Base-by-base conservation (phyloP, 441 rosid species). In the Gossypium laxum region DNA sequence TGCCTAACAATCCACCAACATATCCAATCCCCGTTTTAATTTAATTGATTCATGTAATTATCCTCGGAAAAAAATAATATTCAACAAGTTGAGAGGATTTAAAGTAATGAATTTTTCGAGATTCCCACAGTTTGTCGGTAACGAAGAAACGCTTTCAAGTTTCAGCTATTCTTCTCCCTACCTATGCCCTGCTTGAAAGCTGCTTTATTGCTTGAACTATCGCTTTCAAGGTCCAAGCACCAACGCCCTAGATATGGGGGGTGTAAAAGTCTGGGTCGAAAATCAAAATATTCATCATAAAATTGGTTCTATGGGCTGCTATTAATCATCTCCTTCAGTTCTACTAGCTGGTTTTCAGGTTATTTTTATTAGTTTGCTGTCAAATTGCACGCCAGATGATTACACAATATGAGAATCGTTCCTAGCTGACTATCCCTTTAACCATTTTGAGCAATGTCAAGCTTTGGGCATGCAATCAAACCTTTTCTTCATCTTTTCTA, bases 161-260 rank as follows among this genome's bases (percentile, higher is more conserved):
- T 72, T 56, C 14, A 22, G 14, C 34, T 1, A 21, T 19, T 48
- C 15, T 32, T 59, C 19, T 18, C 47, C 30, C 71, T 45, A 11
- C n/a, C n/a, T 34, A 4, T 62, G 28, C 50, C 52, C 50, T 43
- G 62, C 72, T 34, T 58, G 32, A 10, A 63, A 63, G 11, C 24
- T 38, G 72, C 55, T 72, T 76, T 60, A 3, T 34, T 60, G 43
- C 32, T 8, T 67, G 76, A 59, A 43, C 19, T 5, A 60, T 72
- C 69, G 52, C 43, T 67, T 67, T 76, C 79, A 15, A 76, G 57
- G 41, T 58, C 52, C 51, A 55, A 22, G 11, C 17, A 10, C 54
- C 54, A 18, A 58, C 45, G 62, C 6, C 67, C 24, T 22, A 4
- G 50, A 55, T 8, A 12, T 19, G 14, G 5, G 21, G 14, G 10